Base-by-base conservation (phyloP, 1,284 basidiomycete species). In the Ceratobasidium sp. region DNA sequence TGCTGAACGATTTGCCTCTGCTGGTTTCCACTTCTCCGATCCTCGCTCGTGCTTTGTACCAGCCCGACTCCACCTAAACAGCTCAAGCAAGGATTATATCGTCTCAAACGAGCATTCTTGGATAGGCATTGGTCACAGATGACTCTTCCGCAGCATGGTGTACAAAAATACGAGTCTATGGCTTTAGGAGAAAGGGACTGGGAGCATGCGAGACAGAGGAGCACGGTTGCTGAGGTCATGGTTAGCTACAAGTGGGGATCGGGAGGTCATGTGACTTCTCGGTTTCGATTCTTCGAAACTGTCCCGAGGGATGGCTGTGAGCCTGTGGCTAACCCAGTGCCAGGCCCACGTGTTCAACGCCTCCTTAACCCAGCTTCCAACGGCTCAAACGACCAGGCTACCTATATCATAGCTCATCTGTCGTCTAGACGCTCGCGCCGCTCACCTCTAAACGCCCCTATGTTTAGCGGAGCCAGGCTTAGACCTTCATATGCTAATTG, bases 61-160 rank as follows among this genome's bases (percentile, higher is more conserved):
- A 78, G 74, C 13, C 69, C 77, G 26, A 79, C 79, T 6, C 79
- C 80, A 37, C 78, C 79, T 17, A 80, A 60, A 45, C 80, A 80
- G n/a, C 63, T 67, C 23, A 80, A 76, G 65, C 80, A 80, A 54
- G 80, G 80, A 56, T 80, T 76, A 65, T 80, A 80, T 23, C 71
- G 51, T 47, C 75, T 71, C 37, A 80, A 61, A 23, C 80, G 71
- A 2, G 80, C 79, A 56, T 80, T 80, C 37, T 66, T 53, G 33
- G 54, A 64, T 26, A 78, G 68, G 64, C 80, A 80, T 7, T 49
- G 53, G 31, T 67, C 56, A 64, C 80, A 80, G 13, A 80, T 80
- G n/a, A 54, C 23, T 23, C 79, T 67, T 20, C 63, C 65, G 60
- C 80, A 80, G 67, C 79, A 80, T 28, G 61, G 66, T 1, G 80